Evolutionary conservation across 2,329 filamentous ascomycete genomes (phyloP), one percentile per base, ranked within the genome.

Genomic region (Elsinoe arachidis): DNA sequence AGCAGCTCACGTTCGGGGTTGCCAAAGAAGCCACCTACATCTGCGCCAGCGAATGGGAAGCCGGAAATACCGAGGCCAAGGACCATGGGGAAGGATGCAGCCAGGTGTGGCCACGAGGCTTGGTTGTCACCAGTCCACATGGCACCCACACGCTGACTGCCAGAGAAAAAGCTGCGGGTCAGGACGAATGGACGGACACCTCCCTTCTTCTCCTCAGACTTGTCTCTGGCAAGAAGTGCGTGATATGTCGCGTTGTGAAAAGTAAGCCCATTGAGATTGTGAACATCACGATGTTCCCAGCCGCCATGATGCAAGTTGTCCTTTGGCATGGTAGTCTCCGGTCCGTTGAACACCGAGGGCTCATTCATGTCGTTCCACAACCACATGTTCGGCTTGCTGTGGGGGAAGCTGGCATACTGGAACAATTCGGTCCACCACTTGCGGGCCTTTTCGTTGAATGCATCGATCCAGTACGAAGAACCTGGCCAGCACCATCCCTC

Each of bases 301-400:
- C 87, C 83, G 55, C 83, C 91, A 67, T 87, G 76, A 70, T 99
- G 93, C 30, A 99, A 73, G 69, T 99, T 99, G 76, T 99, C 93
- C 74, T 96, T 96, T 61, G 93, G 93, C 91, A 97, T 97, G 4
- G 92, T 97, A 2, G 90, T 95, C 72, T 99, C 93, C 0, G 93
- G 93, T 0, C 93, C 93, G 70, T 97, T 97, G 78, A 99, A 99
- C 1, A 99, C 93, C 0, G 93, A 97, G 0, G 93, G 93, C 75
- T 99, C 93, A 69, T 96, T 97, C 93, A 99, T 99, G 71, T 99
- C 93, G 71, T 99, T 99, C 93, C 93, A 99, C 66, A 99, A 83
- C 72, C 90, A 96, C 0, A 89, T 86, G 71, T 97, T 99, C 62
- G 85, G 79, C 65, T 86, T 80, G 1, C 90, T 90, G 49, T 90